Conservation (phyloP, 176 grass and related monocot genomes). For the Oryza meridionalis region DNA sequence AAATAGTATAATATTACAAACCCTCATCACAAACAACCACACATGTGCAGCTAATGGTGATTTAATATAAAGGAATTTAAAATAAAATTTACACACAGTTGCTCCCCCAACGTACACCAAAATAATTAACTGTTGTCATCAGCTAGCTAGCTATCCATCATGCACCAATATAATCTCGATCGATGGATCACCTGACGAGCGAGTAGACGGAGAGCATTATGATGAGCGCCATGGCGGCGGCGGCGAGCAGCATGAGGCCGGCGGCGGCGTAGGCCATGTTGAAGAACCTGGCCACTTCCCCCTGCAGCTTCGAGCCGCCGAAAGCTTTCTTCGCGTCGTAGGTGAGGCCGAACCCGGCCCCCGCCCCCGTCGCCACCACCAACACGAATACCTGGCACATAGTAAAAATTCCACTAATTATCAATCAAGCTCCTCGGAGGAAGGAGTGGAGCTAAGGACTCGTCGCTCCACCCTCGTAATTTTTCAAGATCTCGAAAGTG, state of each 20-base stretch:
- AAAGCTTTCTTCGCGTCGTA: not conserved
- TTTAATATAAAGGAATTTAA: not conserved
- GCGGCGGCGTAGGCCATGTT: not conserved
- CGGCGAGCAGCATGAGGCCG: conserved; percentile 19
- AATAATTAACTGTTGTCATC: not conserved
- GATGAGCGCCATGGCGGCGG: not conserved
- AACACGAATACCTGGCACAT: not conserved
- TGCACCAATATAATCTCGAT: too few relatives aligned
- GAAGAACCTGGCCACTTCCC: conserved; percentile 7
- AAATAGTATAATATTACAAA: not conserved
- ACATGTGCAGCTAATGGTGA: not conserved
- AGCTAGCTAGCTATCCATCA: not conserved
- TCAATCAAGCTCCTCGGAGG: too few relatives aligned
- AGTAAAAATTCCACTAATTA: too few relatives aligned
- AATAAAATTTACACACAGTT: not conserved
- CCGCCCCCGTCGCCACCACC: not conserved
- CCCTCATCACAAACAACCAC: not conserved
- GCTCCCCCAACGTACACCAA: not conserved
- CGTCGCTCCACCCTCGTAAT: too few relatives aligned
- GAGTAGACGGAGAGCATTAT: conserved; percentile 18
- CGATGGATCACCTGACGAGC: conserved; percentile 26
- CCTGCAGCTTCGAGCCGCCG: not conserved
- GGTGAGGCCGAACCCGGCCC: conserved; percentile 15
- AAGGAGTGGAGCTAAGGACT: too few relatives aligned
- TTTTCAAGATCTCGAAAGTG: too few relatives aligned